phyloP scores from a whole-genome alignment of 2,329 filamentous ascomycete species.

The Apiospora malaysiana region DNA sequence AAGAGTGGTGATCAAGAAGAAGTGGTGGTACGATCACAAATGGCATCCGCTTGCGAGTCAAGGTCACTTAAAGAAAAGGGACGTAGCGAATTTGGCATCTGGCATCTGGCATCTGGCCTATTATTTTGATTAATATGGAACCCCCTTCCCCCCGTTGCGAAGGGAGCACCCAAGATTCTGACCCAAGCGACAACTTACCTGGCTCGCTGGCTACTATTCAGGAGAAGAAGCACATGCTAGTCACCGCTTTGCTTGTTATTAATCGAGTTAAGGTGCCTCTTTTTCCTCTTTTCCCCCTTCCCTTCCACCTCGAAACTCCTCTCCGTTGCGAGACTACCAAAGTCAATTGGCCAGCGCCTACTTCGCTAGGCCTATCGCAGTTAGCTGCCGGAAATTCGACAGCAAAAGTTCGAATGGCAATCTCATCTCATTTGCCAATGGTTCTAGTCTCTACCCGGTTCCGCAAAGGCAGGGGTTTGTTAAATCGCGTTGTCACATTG shows the following conservation, averaged over 20 bases:
- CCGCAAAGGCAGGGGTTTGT: background rate
- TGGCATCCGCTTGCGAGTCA: background rate
- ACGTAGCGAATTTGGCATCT: background rate
- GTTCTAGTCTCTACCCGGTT: background rate
- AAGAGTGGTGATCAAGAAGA: background rate
- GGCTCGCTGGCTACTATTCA: background rate
- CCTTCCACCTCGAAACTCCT: background rate
- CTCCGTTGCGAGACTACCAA: background rate
- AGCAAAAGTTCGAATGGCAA: slow-evolving; percentile 17
- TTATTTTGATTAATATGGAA: slow-evolving; percentile 15
- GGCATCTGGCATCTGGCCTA: slow-evolving; percentile 3
- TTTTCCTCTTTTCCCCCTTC: background rate
- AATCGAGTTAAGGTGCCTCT: background rate
- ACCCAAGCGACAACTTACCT: background rate
- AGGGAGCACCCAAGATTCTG: background rate
- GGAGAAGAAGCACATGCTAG: slow-evolving; percentile 12
- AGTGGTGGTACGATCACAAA: background rate
- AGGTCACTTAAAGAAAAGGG: slow-evolving; percentile 13
- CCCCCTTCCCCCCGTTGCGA: slow-evolving; percentile 1
- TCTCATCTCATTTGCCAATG: slow-evolving; percentile 16
- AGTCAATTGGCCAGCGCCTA: slow-evolving; percentile 1
- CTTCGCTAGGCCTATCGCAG: background rate
- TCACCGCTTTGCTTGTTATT: slow-evolving; percentile 14
- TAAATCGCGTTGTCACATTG: slow-evolving; percentile 11
- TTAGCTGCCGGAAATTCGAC: slow-evolving; percentile 9